Conservation (phyloP, 1,284 basidiomycete species). For the Sporisorium exsertum region DNA sequence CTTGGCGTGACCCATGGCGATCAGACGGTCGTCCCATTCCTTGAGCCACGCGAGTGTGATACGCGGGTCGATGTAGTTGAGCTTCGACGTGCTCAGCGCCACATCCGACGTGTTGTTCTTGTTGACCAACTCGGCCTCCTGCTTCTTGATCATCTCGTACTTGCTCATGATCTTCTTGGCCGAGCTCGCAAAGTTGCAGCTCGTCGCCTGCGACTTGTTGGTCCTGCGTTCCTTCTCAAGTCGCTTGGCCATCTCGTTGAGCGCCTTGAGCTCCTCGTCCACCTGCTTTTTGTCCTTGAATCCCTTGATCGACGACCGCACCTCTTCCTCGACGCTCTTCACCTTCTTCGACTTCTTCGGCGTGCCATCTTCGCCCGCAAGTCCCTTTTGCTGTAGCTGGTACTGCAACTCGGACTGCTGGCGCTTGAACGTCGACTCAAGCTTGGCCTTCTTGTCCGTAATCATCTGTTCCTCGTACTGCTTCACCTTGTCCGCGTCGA, state of each 20-base stretch:
- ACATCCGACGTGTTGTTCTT: conserved; percentile 68
- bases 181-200: conserved; percentile 71
- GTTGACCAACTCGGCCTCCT: conserved; percentile 62
- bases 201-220: conserved; percentile 74
- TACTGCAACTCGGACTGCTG: conserved; percentile 63
- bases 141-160: conserved; percentile 65
- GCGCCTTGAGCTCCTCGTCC: conserved; percentile 75
- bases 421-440: conserved; percentile 77
- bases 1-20: conserved; percentile 38
- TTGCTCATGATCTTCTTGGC: conserved; percentile 76
- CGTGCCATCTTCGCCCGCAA: conserved; percentile 38
- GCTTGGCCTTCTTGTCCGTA: conserved; percentile 75
- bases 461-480: conserved; percentile 81
- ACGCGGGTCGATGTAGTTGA: conserved; percentile 69
- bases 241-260: conserved; percentile 82
- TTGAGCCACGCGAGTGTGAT: conserved; percentile 68
- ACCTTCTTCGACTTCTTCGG: conserved; percentile 56
- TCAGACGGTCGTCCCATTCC: conserved; percentile 64
- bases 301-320: conserved; percentile 47
- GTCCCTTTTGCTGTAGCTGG: conserved; percentile 52
- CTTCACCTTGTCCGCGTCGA: conserved; percentile 90
- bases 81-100: conserved; percentile 66
- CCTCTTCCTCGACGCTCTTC: conserved; percentile 53
- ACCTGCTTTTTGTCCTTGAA: conserved; percentile 62
- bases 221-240: conserved; percentile 86